Evolutionary conservation across 2,329 filamentous ascomycete species (phyloP), one percentile per base, ranked within the genome.

Genomic region (Hymenoscyphus occultus): DNA sequence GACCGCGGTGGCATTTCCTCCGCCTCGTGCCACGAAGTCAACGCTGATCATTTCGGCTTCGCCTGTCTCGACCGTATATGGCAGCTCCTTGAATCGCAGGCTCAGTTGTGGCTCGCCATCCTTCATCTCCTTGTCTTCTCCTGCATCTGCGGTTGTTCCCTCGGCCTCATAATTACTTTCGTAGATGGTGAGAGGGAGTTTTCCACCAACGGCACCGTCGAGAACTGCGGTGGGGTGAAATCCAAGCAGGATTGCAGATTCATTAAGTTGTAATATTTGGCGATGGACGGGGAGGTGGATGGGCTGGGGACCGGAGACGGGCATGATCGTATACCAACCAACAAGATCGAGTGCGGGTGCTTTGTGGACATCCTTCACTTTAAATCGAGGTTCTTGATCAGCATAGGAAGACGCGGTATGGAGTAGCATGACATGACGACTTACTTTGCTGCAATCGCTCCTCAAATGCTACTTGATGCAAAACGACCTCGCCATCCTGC

Each of bases 21-120:
- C 91, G 48, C 91, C 92, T 61, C 89, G 88, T 0, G 94, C 93
- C 22, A 99, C 90, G 70, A 93, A 96, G 77, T 97, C 93, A 73
- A 99, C 91, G 71, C 91, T 91, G 70, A 99, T 98, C 93, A 97
- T 97, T 78, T 99, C 95, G 1, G 93, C 93, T 77, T 98, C 93
- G 10, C 92, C 92, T 0, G 93, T 97, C 79, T 98, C 95, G 1
- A 98, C 88, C 0, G 90, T 90, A 77, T 95, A 98, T 1, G 90
- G 86, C 10, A 98, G 79, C 74, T 96, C 90, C 66, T 89, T 86
- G 78, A 98, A 98, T 73, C 86, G 90, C 66, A 95, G 83, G 60
- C 83, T 85, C 31, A 87, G 75, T 2, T 80, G 77, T 39, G 71
- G 63, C 78, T 75, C 83, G 76, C 81, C 81, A 69, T 92, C 90